phyloP scores from a whole-genome alignment of 345 rosid genomes.

The Rhodomyrtus tomentosa region DNA sequence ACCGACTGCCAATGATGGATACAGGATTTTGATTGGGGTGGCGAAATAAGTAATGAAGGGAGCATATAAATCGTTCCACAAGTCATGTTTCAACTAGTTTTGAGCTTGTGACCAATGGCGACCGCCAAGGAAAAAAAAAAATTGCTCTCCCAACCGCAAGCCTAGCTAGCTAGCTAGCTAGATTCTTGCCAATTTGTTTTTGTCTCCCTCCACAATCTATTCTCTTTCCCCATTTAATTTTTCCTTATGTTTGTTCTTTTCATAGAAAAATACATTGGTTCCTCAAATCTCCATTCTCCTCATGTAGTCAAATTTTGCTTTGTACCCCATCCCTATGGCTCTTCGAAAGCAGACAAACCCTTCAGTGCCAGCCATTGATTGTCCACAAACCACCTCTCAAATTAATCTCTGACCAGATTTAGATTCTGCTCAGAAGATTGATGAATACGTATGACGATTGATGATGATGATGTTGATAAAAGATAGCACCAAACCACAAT shows the following conservation, averaged over 20 bases:
- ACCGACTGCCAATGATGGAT: neutral
- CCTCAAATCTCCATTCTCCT: neutral
- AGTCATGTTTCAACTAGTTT: neutral
- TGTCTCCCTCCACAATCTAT: neutral
- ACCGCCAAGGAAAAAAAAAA: too few relatives aligned
- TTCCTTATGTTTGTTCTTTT: neutral
- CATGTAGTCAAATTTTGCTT: constrained; percentile 2
- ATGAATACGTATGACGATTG: neutral
- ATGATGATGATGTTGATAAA: neutral
- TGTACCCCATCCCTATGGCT: neutral
- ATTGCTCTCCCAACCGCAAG: neutral
- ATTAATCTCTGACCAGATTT: neutral
- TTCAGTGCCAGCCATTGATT: constrained; percentile 29
- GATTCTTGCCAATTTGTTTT: neutral
- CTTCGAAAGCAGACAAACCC: constrained; percentile 5
- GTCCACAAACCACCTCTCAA: constrained; percentile 12
- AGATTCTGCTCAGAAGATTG: constrained; percentile 1
- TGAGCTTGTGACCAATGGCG: neutral
- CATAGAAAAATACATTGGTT: neutral
- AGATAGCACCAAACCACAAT: neutral
- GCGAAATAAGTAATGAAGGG: neutral
- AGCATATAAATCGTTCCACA: neutral
- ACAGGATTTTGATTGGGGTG: neutral
- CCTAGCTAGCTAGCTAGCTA: neutral
- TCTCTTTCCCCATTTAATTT: neutral